Evolutionary conservation across 768 basidiomycete genomes (phyloP).

Genomic region (Amanita brunnescens): DNA sequence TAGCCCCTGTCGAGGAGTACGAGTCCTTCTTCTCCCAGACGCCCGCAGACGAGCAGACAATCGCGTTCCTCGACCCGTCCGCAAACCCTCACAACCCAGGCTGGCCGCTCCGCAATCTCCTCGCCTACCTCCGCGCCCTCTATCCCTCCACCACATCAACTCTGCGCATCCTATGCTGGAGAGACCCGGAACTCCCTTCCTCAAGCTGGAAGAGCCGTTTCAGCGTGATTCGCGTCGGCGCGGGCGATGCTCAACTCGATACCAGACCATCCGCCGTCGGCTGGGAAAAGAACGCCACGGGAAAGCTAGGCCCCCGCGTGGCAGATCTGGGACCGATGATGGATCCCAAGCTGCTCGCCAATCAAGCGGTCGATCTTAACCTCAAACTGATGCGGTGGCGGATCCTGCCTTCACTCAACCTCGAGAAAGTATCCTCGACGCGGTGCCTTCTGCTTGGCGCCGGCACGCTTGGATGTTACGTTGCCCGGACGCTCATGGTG

Average conservation of each 20-base stretch:
- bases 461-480: constrained; percentile 95
- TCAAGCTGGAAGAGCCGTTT: constrained; percentile 56
- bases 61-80: constrained; percentile 83
- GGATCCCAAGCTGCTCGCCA: constrained; percentile 88
- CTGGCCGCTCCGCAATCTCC: constrained; percentile 91
- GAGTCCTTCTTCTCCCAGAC: constrained; percentile 44
- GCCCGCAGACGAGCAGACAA: constrained; percentile 22
- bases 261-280: constrained; percentile 65
- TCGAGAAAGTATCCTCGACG: constrained; percentile 78
- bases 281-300: constrained; percentile 90
- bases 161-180: constrained; percentile 69
- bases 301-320: constrained; percentile 78
- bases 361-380: constrained; percentile 97
- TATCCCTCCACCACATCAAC: constrained; percentile 40
- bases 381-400: constrained; percentile 98
- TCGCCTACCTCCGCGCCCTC: constrained; percentile 64
- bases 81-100: constrained; percentile 66
- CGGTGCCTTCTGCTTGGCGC: constrained; percentile 86
- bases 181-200: constrained; percentile 47
- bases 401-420: constrained; percentile 79
- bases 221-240: constrained; percentile 37
- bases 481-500: constrained; percentile 77
- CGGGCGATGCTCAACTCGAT: constrained; percentile 9
- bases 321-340: constrained; percentile 95
- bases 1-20: constrained; percentile 51